Evolutionary conservation across 1,139 yeast species (phyloP).

Genomic region (Geotrichum reessii): DNA sequence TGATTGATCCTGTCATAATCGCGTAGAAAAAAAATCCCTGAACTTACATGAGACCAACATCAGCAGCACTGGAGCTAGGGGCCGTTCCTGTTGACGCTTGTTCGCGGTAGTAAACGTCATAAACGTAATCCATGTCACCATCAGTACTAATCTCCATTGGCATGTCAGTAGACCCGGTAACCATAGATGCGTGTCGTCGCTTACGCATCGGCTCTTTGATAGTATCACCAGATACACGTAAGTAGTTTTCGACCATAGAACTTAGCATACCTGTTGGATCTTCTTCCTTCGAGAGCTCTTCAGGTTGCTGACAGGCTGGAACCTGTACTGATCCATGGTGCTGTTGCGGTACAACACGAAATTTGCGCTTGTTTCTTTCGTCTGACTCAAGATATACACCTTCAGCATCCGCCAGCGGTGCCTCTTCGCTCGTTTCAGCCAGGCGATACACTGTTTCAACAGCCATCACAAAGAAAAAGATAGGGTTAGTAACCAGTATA

Average conservation of each 20-base stretch:
- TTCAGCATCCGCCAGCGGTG: constrained; percentile 22
- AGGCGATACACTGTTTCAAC: constrained; percentile 46
- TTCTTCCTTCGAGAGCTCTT: constrained; percentile 1
- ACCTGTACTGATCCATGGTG: neutral
- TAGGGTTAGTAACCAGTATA: no score
- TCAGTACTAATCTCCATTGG: constrained; percentile 25
- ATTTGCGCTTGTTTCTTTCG: neutral
- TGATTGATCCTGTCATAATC: no score
- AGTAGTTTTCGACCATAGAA: constrained; percentile 13
- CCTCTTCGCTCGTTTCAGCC: constrained; percentile 54
- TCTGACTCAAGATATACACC: neutral
- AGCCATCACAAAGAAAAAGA: neutral
- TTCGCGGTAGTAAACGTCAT: constrained; percentile 75
- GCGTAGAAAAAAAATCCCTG: neutral
- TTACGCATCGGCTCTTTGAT: constrained; percentile 11
- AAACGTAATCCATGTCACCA: constrained; percentile 55
- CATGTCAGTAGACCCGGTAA: neutral
- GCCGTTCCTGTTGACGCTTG: constrained; percentile 27
- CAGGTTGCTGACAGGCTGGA: neutral
- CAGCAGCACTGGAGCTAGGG: constrained; percentile 11
- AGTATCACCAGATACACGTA: constrained; percentile 2
- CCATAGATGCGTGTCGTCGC: neutral
- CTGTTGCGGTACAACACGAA: neutral
- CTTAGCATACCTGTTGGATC: constrained; percentile 11
- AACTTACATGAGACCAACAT: constrained; percentile 39